A percentile compares a stretch with the other conserved stretches of the same genome.
These are phyloP conservation scores for Microsporum ferrugineum DNA, from an alignment of 2,329 filamentous ascomycete genomes.

Conservation along the genomic window DNA sequence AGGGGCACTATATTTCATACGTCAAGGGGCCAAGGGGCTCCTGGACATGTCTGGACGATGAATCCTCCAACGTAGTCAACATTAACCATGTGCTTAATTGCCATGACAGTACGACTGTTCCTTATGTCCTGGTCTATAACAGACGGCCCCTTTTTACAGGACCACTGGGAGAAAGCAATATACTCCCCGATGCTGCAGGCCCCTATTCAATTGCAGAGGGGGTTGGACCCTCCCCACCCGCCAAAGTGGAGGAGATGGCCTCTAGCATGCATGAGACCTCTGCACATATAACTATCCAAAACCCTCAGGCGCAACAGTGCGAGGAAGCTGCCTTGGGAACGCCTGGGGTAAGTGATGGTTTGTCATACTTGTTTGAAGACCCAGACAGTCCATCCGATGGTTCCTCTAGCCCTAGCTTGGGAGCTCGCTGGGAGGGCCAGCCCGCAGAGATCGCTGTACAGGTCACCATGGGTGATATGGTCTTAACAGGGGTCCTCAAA, in stretches of 20 bases:
- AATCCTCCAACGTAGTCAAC: neutral
- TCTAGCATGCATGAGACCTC: neutral
- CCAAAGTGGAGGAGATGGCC: neutral
- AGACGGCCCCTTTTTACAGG: neutral
- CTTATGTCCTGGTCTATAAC: conserved; percentile 10
- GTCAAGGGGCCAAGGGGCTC: conserved; percentile 7
- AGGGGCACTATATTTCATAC: conserved; percentile 11
- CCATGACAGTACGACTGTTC: neutral
- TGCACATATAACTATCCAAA: neutral
- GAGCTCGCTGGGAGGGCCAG: conserved; percentile 9
- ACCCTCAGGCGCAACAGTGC: neutral
- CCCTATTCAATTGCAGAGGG: neutral
- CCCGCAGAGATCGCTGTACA: conserved; percentile 10
- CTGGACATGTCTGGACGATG: conserved; percentile 10
- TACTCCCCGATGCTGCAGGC: neutral
- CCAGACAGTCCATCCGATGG: too few relatives aligned
- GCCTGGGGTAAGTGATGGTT: neutral
- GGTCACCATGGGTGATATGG: conserved; percentile 11
- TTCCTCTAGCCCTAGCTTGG: neutral
- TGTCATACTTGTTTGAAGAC: neutral
- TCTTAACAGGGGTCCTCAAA: conserved; percentile 9
- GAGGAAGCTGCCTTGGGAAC: neutral
- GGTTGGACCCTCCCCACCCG: neutral
- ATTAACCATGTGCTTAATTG: neutral
- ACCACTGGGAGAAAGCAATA: neutral